Base-by-base conservation (phyloP, 2,329 filamentous ascomycete genomes). In the Celoporthe dispersa region DNA sequence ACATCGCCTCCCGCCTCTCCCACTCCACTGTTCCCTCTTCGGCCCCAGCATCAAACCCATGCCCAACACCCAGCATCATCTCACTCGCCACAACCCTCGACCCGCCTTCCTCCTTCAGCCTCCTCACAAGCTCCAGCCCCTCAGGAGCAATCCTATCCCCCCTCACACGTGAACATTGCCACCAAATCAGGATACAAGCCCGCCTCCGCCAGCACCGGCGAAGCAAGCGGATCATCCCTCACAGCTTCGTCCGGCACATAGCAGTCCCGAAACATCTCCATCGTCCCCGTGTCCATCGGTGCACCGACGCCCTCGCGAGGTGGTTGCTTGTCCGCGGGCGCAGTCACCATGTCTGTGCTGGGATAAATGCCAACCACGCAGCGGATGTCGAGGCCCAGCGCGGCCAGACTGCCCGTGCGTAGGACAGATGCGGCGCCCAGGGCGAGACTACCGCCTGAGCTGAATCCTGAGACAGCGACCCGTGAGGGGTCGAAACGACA, bases 371-470 rank as follows among this genome's bases (percentile, higher is more conserved):
- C 68, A 12, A 69, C 44, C 5, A 48, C 68, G 19, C 51, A 44
- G 16, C 57, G 16, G 28, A 69, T 63, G 35, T 63, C 33, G 44
- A 59, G n/a, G 3, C 28, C 44, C n/a, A 41, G 5, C 1, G 57
- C 3, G 7, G 3, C 61, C 37, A 41, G 55, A 16, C 35, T 22
- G 19, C 31, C n/a, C 4, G 7, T 11, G 12, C 64, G 68, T 2
- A 69, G 33, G 11, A 44, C 59, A 6, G 68, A 69, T 1, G 83
- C 74, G 7, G 74, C 37, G 1, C 73, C 75, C 2, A 73, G 72
- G 0, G 76, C 72, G 9, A 80, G 48, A 1, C 72, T 73, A 6
- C 74, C 78, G 12, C 78, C 78, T 0, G 76, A 77, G 28, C 75
- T 76, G 9, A 68, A 66, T 28, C 78, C 78, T 8, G 71, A 68